Evolutionary conservation across 1,139 yeast genomes (phyloP).

Genomic region (Arxiozyma slooffiae): DNA sequence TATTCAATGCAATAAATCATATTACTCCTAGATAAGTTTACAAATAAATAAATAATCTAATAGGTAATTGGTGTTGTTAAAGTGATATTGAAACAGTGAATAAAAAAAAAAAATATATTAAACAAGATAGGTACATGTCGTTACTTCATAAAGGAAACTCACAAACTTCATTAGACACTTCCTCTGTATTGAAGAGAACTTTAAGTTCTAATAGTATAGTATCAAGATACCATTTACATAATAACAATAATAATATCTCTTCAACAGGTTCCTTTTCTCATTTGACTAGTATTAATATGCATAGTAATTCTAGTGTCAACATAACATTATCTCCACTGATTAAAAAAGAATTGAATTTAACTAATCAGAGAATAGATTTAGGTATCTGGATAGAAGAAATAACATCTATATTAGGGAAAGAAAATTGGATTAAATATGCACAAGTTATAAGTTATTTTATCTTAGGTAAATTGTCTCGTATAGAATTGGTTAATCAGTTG

Average conservation of each 20-base stretch:
- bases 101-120: background rate
- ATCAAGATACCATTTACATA: background rate
- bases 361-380: slow-evolving; percentile 51
- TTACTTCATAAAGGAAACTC: slow-evolving; percentile 2
- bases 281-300: background rate
- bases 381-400: slow-evolving; percentile 65
- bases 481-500: slow-evolving; percentile 42
- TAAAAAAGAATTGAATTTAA: slow-evolving; percentile 1
- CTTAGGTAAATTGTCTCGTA: slow-evolving; percentile 68
- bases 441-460: slow-evolving; percentile 66
- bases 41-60: too few relatives aligned
- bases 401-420: slow-evolving; percentile 56
- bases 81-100: background rate
- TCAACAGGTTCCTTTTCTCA: background rate
- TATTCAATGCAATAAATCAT: too few relatives aligned
- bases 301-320: background rate
- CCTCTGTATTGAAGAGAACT: background rate
- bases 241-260: background rate
- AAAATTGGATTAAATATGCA: slow-evolving; percentile 79
- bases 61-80: background rate
- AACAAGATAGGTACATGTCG: background rate
- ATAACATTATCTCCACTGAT: background rate
- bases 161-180: background rate
- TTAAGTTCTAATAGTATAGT: background rate
- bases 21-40: too few relatives aligned